Conservation (phyloP, 2,329 filamentous ascomycete genomes). For the Aureobasidium pullulans region DNA sequence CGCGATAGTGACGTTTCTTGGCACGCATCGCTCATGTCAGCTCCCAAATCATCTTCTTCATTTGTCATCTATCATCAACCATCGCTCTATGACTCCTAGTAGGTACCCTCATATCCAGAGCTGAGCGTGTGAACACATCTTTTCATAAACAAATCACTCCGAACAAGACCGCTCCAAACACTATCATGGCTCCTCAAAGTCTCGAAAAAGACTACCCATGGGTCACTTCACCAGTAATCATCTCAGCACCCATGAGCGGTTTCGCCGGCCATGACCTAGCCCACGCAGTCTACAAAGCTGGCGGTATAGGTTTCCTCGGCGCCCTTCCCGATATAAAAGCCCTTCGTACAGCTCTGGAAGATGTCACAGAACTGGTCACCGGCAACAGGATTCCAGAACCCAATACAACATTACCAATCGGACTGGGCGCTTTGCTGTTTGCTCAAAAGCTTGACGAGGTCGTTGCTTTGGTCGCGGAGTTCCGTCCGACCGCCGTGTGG, state of each 20-base stretch:
- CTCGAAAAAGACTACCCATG: neutral
- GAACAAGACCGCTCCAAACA: neutral
- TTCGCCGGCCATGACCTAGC: neutral
- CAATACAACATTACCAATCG: neutral
- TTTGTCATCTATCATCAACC: neutral
- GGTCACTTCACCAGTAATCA: neutral
- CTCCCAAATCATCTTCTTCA: neutral
- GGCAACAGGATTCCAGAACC: neutral
- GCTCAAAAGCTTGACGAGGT: neutral
- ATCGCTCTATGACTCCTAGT: neutral
- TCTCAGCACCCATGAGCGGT: neutral
- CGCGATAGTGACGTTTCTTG: neutral
- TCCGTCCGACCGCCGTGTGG: conserved; percentile 40
- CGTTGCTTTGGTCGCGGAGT: neutral
- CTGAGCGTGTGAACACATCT: neutral
- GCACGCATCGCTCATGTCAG: neutral
- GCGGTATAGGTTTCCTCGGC: conserved; percentile 1
- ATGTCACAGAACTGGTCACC: neutral
- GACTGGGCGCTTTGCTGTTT: neutral
- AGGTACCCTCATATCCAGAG: neutral
- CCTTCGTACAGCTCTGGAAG: neutral
- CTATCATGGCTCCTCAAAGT: neutral
- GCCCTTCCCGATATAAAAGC: neutral
- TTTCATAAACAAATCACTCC: neutral
- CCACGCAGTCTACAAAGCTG: neutral